phyloP scores from a whole-genome alignment of 163 green algal species.

The Scenedesmus sp. region DNA sequence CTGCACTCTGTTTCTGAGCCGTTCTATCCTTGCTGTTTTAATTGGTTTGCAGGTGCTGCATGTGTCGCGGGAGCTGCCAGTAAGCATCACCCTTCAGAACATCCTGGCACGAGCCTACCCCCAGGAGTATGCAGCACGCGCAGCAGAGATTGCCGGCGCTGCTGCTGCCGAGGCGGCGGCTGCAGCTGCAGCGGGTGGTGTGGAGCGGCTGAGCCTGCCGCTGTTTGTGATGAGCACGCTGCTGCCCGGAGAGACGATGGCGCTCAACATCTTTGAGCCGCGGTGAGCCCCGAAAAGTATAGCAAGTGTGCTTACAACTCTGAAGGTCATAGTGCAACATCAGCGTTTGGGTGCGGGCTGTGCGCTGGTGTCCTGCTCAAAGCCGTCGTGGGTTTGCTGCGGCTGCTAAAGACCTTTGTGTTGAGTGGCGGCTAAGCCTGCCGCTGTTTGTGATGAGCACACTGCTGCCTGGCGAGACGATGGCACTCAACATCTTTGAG shows the following conservation, averaged over 20 bases:
- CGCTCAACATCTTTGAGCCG: slow-evolving; percentile 94
- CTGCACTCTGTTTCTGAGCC: slow-evolving; percentile 58
- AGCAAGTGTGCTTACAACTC: no score
- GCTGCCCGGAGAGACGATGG: slow-evolving; percentile 85
- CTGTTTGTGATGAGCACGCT: slow-evolving; percentile 90
- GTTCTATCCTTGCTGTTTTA: slow-evolving; percentile 60
- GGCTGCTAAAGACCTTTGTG: not conserved
- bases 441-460: slow-evolving; percentile 90
- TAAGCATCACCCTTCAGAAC: slow-evolving; percentile 75
- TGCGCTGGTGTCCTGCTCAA: no score
- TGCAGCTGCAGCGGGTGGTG: not conserved
- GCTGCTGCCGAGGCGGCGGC: slow-evolving; percentile 20
- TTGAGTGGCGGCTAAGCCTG: slow-evolving; percentile 46
- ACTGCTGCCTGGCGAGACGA: slow-evolving; percentile 85
- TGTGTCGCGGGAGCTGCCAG: slow-evolving; percentile 70
- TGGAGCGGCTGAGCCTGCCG: slow-evolving; percentile 61
- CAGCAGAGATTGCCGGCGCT: slow-evolving; percentile 10
- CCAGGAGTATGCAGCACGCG: slow-evolving; percentile 69
- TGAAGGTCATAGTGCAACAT: no score
- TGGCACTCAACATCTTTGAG: slow-evolving; percentile 93
- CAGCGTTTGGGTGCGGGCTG: no score
- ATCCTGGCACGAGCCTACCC: slow-evolving; percentile 76
- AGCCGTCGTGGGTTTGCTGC: not conserved
- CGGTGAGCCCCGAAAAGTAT: slow-evolving; percentile 65
- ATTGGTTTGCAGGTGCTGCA: slow-evolving; percentile 78